Conservation (phyloP, 73 alveolate genomes). For the Effrenium voratum region DNA sequence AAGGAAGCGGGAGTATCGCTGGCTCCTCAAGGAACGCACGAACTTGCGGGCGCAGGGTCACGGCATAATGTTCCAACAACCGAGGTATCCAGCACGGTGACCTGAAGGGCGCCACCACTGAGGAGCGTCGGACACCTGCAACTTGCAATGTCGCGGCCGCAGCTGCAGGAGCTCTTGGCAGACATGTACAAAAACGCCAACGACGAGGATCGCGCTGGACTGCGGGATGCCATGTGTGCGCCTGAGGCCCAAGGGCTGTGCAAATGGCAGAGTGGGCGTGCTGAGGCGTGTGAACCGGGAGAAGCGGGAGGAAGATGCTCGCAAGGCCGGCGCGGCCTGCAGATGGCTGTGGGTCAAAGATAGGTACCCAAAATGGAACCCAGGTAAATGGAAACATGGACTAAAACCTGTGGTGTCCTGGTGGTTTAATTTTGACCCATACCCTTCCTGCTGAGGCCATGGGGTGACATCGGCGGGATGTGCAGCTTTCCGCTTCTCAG, state of each 20-base stretch:
- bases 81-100: conserved; percentile 80
- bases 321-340: conserved; percentile 59
- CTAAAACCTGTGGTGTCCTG: too few relatives aligned
- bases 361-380: too few relatives aligned
- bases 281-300: conserved; percentile 73
- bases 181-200: conserved; percentile 80
- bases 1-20: conserved; percentile 69
- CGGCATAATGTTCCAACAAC: background rate
- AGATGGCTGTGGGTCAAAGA: too few relatives aligned
- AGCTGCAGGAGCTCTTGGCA: conserved; percentile 60
- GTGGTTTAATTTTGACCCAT: too few relatives aligned
- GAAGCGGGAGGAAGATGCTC: conserved; percentile 92
- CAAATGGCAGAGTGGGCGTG: background rate
- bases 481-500: too few relatives aligned
- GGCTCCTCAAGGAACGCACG: background rate
- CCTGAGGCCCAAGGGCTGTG: background rate
- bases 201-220: conserved; percentile 86
- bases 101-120: conserved; percentile 82
- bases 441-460: too few relatives aligned
- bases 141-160: too few relatives aligned
- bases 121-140: conserved; percentile 28
- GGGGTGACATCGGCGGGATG: too few relatives aligned
- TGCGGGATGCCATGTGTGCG: conserved; percentile 75
- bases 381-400: too few relatives aligned
- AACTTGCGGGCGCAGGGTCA: background rate